phyloP scores from a whole-genome alignment of 805 yeast genomes.

The Metschnikowia cubensis region DNA sequence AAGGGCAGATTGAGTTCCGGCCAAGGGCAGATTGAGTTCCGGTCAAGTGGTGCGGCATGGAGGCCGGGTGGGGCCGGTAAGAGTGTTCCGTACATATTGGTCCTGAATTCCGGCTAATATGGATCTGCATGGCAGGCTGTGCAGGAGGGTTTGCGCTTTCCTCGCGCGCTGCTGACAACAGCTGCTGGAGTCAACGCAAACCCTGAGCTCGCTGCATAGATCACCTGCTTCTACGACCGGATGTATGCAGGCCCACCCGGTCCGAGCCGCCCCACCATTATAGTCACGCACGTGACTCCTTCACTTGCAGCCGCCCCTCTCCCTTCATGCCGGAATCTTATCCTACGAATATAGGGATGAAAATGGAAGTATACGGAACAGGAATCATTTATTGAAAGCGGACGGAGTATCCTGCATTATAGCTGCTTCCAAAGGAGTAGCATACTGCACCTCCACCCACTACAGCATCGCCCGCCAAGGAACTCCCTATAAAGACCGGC shows the following conservation, averaged over 20 bases:
- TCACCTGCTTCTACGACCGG: background rate
- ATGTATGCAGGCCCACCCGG: background rate
- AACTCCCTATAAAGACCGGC: slow-evolving; percentile 54
- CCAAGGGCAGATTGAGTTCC: background rate
- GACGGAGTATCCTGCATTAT: slow-evolving; percentile 22
- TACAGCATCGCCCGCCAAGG: slow-evolving; percentile 27
- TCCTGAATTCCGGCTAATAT: background rate
- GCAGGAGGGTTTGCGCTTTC: background rate
- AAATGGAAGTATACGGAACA: too few relatives aligned
- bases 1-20: too few relatives aligned
- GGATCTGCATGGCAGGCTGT: background rate
- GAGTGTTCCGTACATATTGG: background rate
- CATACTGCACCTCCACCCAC: slow-evolving; percentile 80
- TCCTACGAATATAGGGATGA: background rate
- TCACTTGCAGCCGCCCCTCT: background rate
- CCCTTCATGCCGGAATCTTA: background rate
- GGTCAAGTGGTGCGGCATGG: background rate
- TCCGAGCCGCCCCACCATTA: background rate
- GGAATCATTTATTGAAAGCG: background rate
- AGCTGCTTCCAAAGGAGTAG: slow-evolving; percentile 65
- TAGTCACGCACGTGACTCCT: background rate
- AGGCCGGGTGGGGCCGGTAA: background rate
- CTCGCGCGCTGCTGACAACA: background rate
- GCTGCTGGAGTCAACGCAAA: background rate
- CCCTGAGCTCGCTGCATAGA: background rate